phyloP scores from a whole-genome alignment of 225 moss, liverwort and hornwort genomes.

The Bryum argenteum region DNA sequence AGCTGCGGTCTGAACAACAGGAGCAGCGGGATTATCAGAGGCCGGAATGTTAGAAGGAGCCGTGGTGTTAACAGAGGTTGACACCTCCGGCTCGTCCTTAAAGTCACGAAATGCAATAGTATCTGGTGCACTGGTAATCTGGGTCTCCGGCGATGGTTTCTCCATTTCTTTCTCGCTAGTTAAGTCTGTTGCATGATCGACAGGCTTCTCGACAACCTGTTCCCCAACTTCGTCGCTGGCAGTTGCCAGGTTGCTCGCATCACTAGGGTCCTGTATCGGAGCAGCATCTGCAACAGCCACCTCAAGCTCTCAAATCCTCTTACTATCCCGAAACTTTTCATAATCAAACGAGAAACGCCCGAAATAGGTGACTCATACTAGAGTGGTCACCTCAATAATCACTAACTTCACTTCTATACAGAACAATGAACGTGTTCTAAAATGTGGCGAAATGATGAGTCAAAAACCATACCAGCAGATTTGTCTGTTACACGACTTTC shows the following conservation, averaged over 20 bases:
- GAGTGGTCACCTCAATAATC: constrained; percentile 15
- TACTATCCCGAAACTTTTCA: neutral
- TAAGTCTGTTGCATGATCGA: constrained; percentile 23
- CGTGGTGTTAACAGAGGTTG: constrained; percentile 23
- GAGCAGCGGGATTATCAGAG: no score
- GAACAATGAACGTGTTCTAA: constrained; percentile 1
- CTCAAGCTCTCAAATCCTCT: neutral
- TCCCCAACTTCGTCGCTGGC: constrained; percentile 33
- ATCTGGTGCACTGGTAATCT: constrained; percentile 29
- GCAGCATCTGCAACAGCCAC: constrained; percentile 30
- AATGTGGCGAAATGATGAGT: neutral
- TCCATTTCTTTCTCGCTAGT: constrained; percentile 26
- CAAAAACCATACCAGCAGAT: constrained; percentile 29
- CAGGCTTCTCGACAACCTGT: constrained; percentile 28
- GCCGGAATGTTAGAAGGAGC: neutral
- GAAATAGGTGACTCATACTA: neutral
- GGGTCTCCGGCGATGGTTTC: constrained; percentile 24
- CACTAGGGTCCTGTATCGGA: constrained; percentile 22
- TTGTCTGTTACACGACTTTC: constrained; percentile 17
- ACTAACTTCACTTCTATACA: neutral
- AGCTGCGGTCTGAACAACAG: neutral
- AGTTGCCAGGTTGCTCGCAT: constrained; percentile 30
- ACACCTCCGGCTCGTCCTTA: constrained; percentile 32
- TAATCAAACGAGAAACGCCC: neutral
- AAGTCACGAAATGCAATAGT: constrained; percentile 27